A percentile compares a stretch with the other conserved stretches of the same genome.
Evolutionary conservation across 164 flowering plant species (phyloP).

Genomic region (Kingdonia uniflora): DNA sequence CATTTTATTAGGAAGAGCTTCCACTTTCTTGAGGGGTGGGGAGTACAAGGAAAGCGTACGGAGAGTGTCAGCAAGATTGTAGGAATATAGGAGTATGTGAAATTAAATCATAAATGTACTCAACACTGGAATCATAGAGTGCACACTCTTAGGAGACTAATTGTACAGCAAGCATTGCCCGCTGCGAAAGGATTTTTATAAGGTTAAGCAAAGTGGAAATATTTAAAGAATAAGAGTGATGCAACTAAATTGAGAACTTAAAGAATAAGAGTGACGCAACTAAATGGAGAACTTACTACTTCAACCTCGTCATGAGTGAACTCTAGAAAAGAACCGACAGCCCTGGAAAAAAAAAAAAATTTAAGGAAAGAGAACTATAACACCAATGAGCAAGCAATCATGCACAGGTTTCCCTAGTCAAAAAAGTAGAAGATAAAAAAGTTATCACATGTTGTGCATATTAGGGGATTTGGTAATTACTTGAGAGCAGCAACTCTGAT

Average conservation of each 20-base stretch:
- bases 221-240: neutral
- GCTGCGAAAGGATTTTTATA: no score
- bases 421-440: neutral
- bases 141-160: no score
- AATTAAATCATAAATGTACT: no score
- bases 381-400: neutral
- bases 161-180: neutral
- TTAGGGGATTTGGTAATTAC: conserved; percentile 33
- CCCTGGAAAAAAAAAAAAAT: conserved; percentile 37
- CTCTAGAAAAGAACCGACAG: conserved; percentile 92
- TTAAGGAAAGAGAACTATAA: neutral
- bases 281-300: conserved; percentile 56
- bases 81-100: no score
- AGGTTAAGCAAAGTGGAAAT: neutral
- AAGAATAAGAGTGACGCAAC: neutral
- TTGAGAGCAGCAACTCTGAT: conserved; percentile 97
- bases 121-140: no score
- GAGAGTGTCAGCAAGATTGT: no score
- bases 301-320: conserved; percentile 72
- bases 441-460: neutral
- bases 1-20: no score
- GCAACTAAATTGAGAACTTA: conserved; percentile 28
- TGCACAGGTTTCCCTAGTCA: neutral
- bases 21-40: no score
- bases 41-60: no score